Evolutionary conservation across 768 basidiomycete species (phyloP).

Genomic region (Auriscalpium orientale): DNA sequence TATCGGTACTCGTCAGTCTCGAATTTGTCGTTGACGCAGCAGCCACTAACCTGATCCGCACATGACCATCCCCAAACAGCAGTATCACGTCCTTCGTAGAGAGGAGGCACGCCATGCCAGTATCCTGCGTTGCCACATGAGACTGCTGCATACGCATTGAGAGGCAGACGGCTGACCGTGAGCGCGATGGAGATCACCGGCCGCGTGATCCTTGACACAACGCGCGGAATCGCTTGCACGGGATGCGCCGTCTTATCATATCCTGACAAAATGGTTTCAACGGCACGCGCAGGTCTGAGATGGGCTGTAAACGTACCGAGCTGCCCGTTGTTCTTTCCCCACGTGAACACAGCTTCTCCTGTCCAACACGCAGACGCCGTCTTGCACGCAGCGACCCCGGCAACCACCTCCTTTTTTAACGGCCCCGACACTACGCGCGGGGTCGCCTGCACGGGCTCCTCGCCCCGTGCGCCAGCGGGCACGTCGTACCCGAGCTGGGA

Average conservation of each 20-base stretch:
- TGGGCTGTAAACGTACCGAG: conserved; percentile 44
- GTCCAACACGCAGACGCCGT: conserved; percentile 90
- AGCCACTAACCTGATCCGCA: conserved; percentile 59
- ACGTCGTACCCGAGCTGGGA: conserved; percentile 82
- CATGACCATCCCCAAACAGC: conserved; percentile 67
- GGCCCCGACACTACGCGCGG: conserved; percentile 71
- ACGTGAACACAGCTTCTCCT: conserved; percentile 60
- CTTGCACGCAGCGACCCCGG: conserved; percentile 82
- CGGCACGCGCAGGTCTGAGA: neutral
- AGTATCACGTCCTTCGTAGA: conserved; percentile 77
- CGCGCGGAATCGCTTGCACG: conserved; percentile 68
- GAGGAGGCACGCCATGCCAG: conserved; percentile 74
- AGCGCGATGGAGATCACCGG: conserved; percentile 67
- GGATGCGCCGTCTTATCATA: conserved; percentile 72
- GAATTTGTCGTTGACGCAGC: neutral
- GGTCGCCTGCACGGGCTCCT: conserved; percentile 64
- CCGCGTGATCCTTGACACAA: conserved; percentile 69
- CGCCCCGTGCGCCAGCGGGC: conserved; percentile 46
- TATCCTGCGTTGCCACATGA: conserved; percentile 44
- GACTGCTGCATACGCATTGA: neutral
- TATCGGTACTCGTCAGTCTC: conserved; percentile 27
- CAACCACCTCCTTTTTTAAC: conserved; percentile 70
- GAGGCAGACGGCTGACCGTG: conserved; percentile 41
- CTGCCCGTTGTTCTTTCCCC: conserved; percentile 93
- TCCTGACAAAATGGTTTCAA: conserved; percentile 33